Percentiles rank a stretch among this genome's conserved stretches.
These are phyloP conservation scores for Mycena epipterygia DNA, from an alignment of 768 basidiomycete genomes.

Conservation along the genomic window DNA sequence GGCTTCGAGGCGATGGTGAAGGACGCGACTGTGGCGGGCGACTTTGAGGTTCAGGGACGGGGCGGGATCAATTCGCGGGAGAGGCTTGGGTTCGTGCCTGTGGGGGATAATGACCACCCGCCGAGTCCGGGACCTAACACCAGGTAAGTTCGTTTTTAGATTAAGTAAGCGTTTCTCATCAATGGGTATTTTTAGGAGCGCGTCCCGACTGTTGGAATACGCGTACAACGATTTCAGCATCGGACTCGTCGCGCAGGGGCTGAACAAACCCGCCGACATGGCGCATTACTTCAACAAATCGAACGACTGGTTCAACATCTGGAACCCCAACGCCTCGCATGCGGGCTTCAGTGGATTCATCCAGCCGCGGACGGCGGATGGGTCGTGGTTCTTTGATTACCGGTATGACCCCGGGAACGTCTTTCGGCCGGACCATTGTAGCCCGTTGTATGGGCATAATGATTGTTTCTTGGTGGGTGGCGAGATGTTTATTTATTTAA, in stretches of 20 bases:
- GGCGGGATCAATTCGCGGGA: slow-evolving; percentile 24
- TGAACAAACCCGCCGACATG: slow-evolving; percentile 13
- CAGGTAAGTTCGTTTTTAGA: slow-evolving; percentile 1
- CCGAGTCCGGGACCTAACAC: slow-evolving; percentile 26
- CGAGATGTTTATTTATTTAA: background rate
- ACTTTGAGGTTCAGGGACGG: slow-evolving; percentile 28
- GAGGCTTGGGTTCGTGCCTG: slow-evolving; percentile 15
- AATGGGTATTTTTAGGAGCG: slow-evolving; percentile 16
- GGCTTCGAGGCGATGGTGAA: slow-evolving; percentile 41
- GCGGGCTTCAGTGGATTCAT: slow-evolving; percentile 31
- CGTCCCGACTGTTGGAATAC: slow-evolving; percentile 33
- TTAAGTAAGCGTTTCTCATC: background rate
- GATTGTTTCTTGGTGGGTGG: slow-evolving; percentile 29
- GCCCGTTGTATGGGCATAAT: slow-evolving; percentile 30
- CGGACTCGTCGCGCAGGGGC: slow-evolving; percentile 32
- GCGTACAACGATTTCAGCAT: slow-evolving; percentile 37
- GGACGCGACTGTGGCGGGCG: slow-evolving; percentile 31
- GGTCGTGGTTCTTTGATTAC: slow-evolving; percentile 24
- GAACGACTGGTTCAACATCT: slow-evolving; percentile 32
- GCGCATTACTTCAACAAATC: slow-evolving; percentile 30
- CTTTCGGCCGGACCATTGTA: slow-evolving; percentile 37
- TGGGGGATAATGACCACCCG: slow-evolving; percentile 22
- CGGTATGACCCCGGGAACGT: slow-evolving; percentile 10
- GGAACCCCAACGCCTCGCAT: slow-evolving; percentile 32
- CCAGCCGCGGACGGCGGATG: slow-evolving; percentile 26